These are phyloP conservation scores for Moesziomyces parantarcticus DNA, from an alignment of 1,284 basidiomycete species.

Conservation along the genomic window DNA sequence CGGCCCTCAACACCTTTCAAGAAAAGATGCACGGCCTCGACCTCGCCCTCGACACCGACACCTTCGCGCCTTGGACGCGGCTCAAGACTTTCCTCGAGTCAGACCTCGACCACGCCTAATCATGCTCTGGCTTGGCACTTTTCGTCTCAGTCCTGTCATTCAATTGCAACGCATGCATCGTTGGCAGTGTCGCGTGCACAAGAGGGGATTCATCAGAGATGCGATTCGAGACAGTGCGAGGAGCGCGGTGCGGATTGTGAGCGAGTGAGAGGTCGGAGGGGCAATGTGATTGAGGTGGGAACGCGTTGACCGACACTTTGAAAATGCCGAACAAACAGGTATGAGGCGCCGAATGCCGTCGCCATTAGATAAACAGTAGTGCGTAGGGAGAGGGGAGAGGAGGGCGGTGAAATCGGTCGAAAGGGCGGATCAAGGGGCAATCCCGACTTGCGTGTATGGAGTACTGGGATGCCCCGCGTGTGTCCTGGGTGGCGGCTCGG, in stretches of 20 bases:
- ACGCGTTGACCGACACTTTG: neutral
- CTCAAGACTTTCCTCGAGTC: constrained; percentile 18
- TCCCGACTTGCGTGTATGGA: constrained; percentile 21
- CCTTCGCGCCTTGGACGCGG: constrained; percentile 6
- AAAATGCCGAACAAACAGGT: neutral
- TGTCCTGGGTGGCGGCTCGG: neutral
- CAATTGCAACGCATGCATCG: neutral
- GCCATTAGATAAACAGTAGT: neutral
- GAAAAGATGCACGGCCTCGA: neutral
- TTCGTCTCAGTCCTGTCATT: neutral
- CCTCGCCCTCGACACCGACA: constrained; percentile 7
- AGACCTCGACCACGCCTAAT: constrained; percentile 8
- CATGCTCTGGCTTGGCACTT: neutral
- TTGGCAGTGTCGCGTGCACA: no score
- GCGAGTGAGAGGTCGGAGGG: neutral
- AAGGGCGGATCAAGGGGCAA: neutral
- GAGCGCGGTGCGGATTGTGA: neutral
- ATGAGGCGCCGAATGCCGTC: neutral
- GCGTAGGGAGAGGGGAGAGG: neutral
- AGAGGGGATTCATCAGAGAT: no score
- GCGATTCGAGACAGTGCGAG: constrained; percentile 3
- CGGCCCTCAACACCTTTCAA: constrained; percentile 2
- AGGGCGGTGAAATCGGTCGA: neutral
- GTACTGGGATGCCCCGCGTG: neutral
- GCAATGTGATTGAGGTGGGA: neutral